Conservation (phyloP, 2,329 filamentous ascomycete genomes). For the Colletotrichum salicis region DNA sequence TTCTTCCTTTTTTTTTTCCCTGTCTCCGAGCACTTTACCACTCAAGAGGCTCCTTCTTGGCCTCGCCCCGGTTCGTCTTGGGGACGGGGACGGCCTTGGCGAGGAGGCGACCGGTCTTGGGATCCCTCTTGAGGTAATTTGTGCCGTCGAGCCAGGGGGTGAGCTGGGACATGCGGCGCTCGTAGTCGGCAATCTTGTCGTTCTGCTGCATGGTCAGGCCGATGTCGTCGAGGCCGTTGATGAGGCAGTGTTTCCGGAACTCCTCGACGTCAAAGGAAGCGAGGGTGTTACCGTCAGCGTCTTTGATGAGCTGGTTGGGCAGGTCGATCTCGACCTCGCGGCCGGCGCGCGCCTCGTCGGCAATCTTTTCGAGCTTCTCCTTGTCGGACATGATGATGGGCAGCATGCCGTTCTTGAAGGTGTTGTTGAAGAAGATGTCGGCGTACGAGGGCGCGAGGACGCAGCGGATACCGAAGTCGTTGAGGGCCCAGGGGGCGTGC, state of each 20-base stretch:
- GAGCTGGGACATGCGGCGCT: constrained; percentile 78
- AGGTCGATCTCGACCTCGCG: constrained; percentile 91
- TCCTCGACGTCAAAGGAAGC: constrained; percentile 87
- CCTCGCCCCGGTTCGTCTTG: constrained; percentile 88
- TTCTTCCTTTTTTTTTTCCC: background rate
- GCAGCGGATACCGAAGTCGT: constrained; percentile 95
- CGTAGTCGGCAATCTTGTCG: constrained; percentile 86
- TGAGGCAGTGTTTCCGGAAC: constrained; percentile 92
- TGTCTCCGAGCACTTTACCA: constrained; percentile 68
- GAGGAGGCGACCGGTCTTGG: constrained; percentile 64
- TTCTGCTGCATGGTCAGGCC: constrained; percentile 93
- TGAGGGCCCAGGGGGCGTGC: constrained; percentile 95
- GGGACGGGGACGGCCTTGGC: constrained; percentile 77
- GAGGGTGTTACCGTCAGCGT: constrained; percentile 77
- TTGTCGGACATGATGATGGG: constrained; percentile 80
- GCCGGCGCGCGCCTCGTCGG: constrained; percentile 80
- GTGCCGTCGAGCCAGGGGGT: constrained; percentile 93
- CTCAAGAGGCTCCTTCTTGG: constrained; percentile 85
- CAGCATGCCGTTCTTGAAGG: constrained; percentile 99
- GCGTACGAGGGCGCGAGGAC: constrained; percentile 88
- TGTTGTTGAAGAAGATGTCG: constrained; percentile 99
- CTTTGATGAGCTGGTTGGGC: constrained; percentile 83
- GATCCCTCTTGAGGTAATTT: constrained; percentile 76
- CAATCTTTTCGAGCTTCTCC: constrained; percentile 74
- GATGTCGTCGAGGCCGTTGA: constrained; percentile 96